Base-by-base conservation (phyloP, 2,329 filamentous ascomycete genomes). In the Botryosphaeria dothidea region DNA sequence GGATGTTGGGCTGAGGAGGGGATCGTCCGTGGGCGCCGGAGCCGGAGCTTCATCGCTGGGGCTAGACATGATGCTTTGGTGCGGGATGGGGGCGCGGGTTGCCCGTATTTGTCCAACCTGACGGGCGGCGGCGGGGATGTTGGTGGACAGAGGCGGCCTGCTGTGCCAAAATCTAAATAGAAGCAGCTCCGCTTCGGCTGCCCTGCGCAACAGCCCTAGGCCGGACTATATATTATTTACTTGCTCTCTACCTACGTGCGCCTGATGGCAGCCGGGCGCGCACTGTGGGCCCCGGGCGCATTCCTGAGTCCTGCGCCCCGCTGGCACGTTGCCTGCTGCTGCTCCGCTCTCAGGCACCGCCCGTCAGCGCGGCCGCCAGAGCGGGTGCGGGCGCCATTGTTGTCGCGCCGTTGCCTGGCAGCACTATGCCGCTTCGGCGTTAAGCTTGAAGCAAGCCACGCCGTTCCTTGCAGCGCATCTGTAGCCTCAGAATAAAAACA, bases 401-500 rank as follows among this genome's bases (percentile, higher is more conserved):
- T 45, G 34, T 29, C 15, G 36, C 43, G 17, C 54, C 36, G 34
- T 11, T 38, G 52, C 52, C 52, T 38, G 52, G 52, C 34, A 13
- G 21, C 54, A 36, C 54, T 58, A 58, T n/a, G 36, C 54, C 54
- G 21, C 36, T 43, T 58, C 54, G 36, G 54, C 34, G 52, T 43
- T 58, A 58, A 45, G 36, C 34, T 43, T 43, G 54, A 27, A 19
- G 21, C 31, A 34, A 9, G 52, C 52, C 52, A 56, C 41, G 52
- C 54, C 38, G 23, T 36, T 58, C 54, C 54, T 58, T 58, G 54
- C 54, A 58, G 51, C 51, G n/a, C 49, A 41, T 23, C 43, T 23
- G 43, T 21, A 46, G 48, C 48, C 23, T 90, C 82, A 99, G 80
- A 96, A 99, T 65, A 99, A 82, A 75, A 99, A 99, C 63, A 99